A percentile compares a stretch with the other conserved stretches of the same genome.
Conservation (phyloP, 2,329 filamentous ascomycete genomes). For the Fusarium sp. region DNA sequence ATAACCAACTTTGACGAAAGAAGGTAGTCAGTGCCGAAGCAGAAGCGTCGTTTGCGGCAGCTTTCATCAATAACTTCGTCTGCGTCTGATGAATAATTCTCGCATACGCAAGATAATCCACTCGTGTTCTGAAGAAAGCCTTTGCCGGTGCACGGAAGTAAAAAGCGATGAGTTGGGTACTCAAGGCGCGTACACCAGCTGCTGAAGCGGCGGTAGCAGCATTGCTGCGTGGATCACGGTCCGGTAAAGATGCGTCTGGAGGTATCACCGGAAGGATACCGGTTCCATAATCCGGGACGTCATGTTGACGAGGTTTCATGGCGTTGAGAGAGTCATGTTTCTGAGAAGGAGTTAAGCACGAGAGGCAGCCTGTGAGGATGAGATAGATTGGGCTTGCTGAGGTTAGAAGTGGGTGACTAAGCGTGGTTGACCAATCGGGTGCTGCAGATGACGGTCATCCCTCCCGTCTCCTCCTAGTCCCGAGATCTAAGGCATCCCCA, state of each 20-base stretch:
- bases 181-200: conserved; percentile 84
- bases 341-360: neutral
- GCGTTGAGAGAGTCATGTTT: conserved; percentile 49
- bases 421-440: conserved; percentile 34
- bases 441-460: conserved; percentile 4
- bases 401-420: conserved; percentile 39
- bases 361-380: conserved; percentile 1
- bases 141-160: conserved; percentile 94
- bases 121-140: conserved; percentile 89
- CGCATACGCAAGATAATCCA: conserved; percentile 80
- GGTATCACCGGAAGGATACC: conserved; percentile 59
- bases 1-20: conserved; percentile 57
- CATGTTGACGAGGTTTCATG: conserved; percentile 52
- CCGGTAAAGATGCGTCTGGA: conserved; percentile 54
- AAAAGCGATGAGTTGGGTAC: conserved; percentile 85
- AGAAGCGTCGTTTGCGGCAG: conserved; percentile 50
- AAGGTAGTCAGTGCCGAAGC: conserved; percentile 50
- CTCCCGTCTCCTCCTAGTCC: conserved; percentile 5
- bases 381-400: conserved; percentile 10
- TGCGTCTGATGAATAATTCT: conserved; percentile 63
- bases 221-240: conserved; percentile 63
- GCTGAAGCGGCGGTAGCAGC: conserved; percentile 81
- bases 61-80: conserved; percentile 51
- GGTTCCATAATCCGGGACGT: conserved; percentile 45
- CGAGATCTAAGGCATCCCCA: conserved; percentile 29